A percentile compares a stretch with the other conserved stretches of the same genome.
phyloP scores from a whole-genome alignment of 768 basidiomycete genomes.

The Stropharia rugosoannulata region DNA sequence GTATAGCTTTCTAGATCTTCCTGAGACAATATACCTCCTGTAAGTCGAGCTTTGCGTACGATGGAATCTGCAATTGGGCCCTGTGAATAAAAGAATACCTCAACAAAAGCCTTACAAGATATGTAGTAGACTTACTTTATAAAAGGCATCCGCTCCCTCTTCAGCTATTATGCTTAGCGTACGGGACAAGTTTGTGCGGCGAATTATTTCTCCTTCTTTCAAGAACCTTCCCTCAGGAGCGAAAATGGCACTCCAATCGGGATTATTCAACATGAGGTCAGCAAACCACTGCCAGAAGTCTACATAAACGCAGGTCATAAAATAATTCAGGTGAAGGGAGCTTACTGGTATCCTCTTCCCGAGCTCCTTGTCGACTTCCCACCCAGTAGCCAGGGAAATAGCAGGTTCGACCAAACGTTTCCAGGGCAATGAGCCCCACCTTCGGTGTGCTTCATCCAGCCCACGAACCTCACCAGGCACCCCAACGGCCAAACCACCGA shows the following conservation, averaged over 20 bases:
- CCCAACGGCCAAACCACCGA: slow-evolving; percentile 85
- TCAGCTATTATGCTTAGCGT: slow-evolving; percentile 75
- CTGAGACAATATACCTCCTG: slow-evolving; percentile 80
- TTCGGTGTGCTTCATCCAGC: slow-evolving; percentile 76
- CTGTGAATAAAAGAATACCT: slow-evolving; percentile 29
- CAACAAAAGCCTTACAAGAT: background rate
- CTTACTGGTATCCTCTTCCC: slow-evolving; percentile 66
- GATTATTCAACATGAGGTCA: slow-evolving; percentile 59
- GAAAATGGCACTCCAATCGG: slow-evolving; percentile 84
- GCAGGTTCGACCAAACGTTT: slow-evolving; percentile 71
- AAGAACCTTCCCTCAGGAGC: slow-evolving; percentile 73
- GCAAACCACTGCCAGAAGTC: slow-evolving; percentile 35
- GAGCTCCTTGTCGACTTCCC: slow-evolving; percentile 79
- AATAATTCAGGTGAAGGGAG: background rate
- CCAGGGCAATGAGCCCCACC: slow-evolving; percentile 87
- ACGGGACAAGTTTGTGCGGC: slow-evolving; percentile 69
- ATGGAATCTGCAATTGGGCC: slow-evolving; percentile 83
- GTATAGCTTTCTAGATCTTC: slow-evolving; percentile 73
- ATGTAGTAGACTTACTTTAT: slow-evolving; percentile 45
- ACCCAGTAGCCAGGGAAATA: slow-evolving; percentile 71
- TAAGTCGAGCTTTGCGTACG: slow-evolving; percentile 62
- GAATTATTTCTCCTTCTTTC: slow-evolving; percentile 72
- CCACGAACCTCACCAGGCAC: slow-evolving; percentile 92
- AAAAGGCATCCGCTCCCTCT: slow-evolving; percentile 81
- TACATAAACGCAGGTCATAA: background rate